These are phyloP conservation scores for Aspergillus piperis DNA, from an alignment of 2,329 filamentous ascomycete species.

Conservation along the genomic window DNA sequence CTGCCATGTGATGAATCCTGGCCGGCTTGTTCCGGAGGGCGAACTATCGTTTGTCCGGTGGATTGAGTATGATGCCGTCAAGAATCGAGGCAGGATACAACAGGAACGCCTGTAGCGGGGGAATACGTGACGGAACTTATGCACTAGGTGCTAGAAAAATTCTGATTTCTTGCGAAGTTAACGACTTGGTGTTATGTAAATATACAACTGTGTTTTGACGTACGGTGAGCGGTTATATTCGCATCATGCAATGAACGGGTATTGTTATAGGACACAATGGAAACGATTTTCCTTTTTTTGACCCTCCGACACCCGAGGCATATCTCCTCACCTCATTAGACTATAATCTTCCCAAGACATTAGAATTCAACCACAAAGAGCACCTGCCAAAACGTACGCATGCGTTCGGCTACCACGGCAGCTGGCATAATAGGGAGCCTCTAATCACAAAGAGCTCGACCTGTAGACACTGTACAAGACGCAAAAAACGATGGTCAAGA, in stretches of 20 bases:
- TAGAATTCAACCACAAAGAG: not conserved
- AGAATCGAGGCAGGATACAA: constrained; percentile 60
- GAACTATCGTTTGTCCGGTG: constrained; percentile 72
- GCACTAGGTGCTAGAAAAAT: not conserved
- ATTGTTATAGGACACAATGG: not conserved
- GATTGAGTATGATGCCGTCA: constrained; percentile 80
- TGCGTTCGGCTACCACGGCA: not conserved
- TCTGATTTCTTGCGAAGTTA: too few species aligned
- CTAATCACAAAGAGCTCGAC: not conserved
- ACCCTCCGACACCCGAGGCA: not conserved
- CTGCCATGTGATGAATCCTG: constrained; percentile 94
- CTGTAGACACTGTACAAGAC: not conserved
- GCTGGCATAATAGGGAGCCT: not conserved
- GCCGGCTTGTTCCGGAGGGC: constrained; percentile 69
- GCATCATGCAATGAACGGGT: not conserved
- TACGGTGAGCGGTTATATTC: not conserved
- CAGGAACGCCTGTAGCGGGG: constrained; percentile 59
- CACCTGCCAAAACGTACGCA: not conserved
- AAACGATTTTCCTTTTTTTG: not conserved
- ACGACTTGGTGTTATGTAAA: not conserved
- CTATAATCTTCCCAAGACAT: not conserved
- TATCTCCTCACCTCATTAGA: not conserved
- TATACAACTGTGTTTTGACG: not conserved
- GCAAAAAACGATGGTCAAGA: not conserved
- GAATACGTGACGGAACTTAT: not conserved